Base-by-base conservation (phyloP, 2,329 filamentous ascomycete species). In the Curvularia hawaiiensis region DNA sequence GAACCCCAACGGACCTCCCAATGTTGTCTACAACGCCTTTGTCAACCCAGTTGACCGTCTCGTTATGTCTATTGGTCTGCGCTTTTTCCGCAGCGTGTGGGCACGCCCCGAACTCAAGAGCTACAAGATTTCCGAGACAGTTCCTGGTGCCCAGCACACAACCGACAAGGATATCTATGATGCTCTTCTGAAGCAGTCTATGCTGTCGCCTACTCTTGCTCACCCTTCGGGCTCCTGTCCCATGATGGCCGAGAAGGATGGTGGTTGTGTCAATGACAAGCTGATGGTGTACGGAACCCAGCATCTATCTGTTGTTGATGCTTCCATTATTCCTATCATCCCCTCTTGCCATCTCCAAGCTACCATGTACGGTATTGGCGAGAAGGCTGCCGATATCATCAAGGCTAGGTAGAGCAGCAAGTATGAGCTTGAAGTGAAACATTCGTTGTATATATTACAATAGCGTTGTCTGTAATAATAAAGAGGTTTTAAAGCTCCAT, bases 321-420 rank as follows among this genome's bases (percentile, higher is more conserved):
- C 70, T n/a, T 67, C 61, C 1, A 70, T 75, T 9, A 66, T 75
- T 18, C 71, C 72, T 0, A 64, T 74, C 31, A 71, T 72, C 31
- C 69, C 70, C 11, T 65, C 63, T 11, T 63, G 61, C 50, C 67
- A 70, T 62, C 56, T 70, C n/a, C 70, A 72, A 54, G 67, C 71
- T 24, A 72, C 69, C 22, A 65, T 69, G 52, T 75, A 75, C 52
- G 72, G 63, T 22, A 62, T 75, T 49, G 71, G 64, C 14, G 73
- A 74, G 66, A 75, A 72, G 64, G 73, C 71, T 45, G 70, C 71
- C 12, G 72, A 69, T 62, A 59, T 73, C 2, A 71, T 75, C 55
- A 73, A 72, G 61, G 50, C 50, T 3, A 70, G 67, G 52, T 47
- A 60, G 45, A 50, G 26, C 12, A 8, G 9, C 22, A n/a, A 10